Base-by-base conservation (phyloP, 441 rosid species). In the Aleurites moluccanus region DNA sequence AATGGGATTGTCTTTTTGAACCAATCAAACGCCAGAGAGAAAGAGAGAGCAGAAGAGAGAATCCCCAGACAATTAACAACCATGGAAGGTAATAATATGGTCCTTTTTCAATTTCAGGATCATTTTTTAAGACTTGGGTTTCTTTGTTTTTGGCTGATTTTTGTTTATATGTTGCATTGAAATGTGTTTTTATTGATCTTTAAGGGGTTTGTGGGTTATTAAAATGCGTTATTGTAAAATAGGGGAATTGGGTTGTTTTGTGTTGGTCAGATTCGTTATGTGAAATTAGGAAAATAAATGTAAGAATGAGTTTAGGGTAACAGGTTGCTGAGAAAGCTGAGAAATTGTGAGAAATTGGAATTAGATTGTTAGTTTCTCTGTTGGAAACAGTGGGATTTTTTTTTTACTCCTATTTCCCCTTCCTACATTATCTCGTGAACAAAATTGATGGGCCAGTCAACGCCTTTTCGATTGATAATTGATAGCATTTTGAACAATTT, bases 81-180 rank as follows among this genome's bases (percentile, higher is more conserved):
- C 47, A 84, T 84, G 89, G 86, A 79, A 84, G 89, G 86, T 86
- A 71, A 65, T 20, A 21, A 69, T 62, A 5, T 21, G 16, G 11
- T 53, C 49, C 64, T 62, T 63, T 49, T 59, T 65, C 73, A 53
- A 44, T 77, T 64, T 73, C 57, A 40, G 25, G 75, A 70, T 78
- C 74, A 42, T 64, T 71, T 20, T 67, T 59, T 4, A 59, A n/a
- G 69, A 77, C 52, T 60, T 61, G 77, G 73, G 73, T 66, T 0
- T 53, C 23, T 27, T 3, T 10, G 53, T 25, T n/a, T 44, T 66
- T 67, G 35, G 16, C 38, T 66, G 3, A 21, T 45, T 66, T 11
- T n/a, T 68, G 56, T 13, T 21, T 28, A 15, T 72, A 57, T 65
- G 8, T 64, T 59, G 35, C 60, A 55, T 64, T 30, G 28, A 67